Percentiles rank a stretch among this genome's conserved stretches.
Conservation (phyloP, 2,329 filamentous ascomycete species). For the Corynespora cassiicola region DNA sequence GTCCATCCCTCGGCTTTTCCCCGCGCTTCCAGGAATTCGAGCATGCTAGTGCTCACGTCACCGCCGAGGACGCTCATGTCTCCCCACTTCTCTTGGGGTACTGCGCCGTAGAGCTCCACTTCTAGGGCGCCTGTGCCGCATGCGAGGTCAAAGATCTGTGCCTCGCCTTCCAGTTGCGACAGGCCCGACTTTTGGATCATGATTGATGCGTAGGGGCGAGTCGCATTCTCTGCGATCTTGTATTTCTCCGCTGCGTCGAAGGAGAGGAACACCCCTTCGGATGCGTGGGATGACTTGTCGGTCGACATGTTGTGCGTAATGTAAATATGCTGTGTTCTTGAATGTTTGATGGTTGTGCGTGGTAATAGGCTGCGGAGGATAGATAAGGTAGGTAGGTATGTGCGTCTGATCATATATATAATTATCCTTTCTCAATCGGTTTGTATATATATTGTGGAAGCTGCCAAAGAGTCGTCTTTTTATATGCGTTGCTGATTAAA, state of each 20-base stretch:
- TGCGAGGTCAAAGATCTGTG: constrained; percentile 29
- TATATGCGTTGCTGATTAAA: no score
- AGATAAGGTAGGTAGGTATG: no score
- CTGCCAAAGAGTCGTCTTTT: no score
- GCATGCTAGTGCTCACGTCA: constrained; percentile 29
- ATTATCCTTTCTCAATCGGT: no score
- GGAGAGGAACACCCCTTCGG: no score
- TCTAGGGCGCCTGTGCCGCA: constrained; percentile 32
- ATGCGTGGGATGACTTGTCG: no score
- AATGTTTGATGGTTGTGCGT: no score
- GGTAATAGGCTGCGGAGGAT: no score
- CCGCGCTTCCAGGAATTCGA: constrained; percentile 20
- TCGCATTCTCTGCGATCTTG: constrained; percentile 23
- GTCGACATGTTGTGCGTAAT: no score
- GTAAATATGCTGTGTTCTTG: no score
- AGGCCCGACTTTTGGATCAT: constrained; percentile 17
- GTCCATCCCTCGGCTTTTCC: constrained; percentile 25
- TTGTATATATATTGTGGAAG: no score
- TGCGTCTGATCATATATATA: no score
- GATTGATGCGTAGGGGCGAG: constrained; percentile 20
- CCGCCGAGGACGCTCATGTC: constrained; percentile 23
- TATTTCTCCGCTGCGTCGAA: constrained; percentile 24
- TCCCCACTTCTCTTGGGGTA: constrained; percentile 20
- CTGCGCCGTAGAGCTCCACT: constrained; percentile 20
- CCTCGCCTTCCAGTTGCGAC: constrained; percentile 2